Conservation (phyloP, 2,329 filamentous ascomycete genomes). For the Juglanconis sp. region DNA sequence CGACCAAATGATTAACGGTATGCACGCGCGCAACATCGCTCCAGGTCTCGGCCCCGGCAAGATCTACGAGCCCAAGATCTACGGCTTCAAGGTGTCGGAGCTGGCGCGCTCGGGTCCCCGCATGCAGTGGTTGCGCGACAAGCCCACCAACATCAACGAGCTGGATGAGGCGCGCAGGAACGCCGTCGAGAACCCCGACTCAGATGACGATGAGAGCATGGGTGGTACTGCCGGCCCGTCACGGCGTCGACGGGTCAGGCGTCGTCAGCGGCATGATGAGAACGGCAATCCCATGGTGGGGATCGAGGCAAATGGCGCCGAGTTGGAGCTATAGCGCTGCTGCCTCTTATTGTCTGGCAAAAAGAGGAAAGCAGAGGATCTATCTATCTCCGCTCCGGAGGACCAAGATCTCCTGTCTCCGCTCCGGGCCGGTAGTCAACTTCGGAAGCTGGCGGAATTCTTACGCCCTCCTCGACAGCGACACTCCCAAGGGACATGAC, state of each 20-base stretch:
- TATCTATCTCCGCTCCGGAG: neutral
- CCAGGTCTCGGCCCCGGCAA: slow-evolving; percentile 78
- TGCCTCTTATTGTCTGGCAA: neutral
- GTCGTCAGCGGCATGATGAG: slow-evolving; percentile 42
- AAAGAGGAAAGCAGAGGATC: neutral
- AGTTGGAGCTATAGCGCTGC: slow-evolving; percentile 48
- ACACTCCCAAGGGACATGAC: neutral
- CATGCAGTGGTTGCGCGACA: slow-evolving; percentile 93
- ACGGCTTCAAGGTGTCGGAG: slow-evolving; percentile 93
- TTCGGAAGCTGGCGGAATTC: neutral
- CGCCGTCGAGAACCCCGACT: slow-evolving; percentile 51
- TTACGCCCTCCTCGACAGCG: neutral
- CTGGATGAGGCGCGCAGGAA: slow-evolving; percentile 72
- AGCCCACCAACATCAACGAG: slow-evolving; percentile 75
- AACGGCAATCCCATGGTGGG: slow-evolving; percentile 59
- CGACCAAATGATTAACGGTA: slow-evolving; percentile 70
- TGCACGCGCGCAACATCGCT: slow-evolving; percentile 81
- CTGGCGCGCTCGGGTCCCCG: slow-evolving; percentile 83
- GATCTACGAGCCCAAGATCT: slow-evolving; percentile 94
- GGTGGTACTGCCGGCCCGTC: slow-evolving; percentile 40
- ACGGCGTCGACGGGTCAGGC: slow-evolving; percentile 39
- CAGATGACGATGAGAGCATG: slow-evolving; percentile 53
- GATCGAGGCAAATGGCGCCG: slow-evolving; percentile 53
- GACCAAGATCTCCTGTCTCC: neutral
- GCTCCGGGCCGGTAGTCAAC: too few species aligned